Evolutionary conservation across 176 grass and related monocot species (phyloP).

Genomic region (Oryza officinalis): DNA sequence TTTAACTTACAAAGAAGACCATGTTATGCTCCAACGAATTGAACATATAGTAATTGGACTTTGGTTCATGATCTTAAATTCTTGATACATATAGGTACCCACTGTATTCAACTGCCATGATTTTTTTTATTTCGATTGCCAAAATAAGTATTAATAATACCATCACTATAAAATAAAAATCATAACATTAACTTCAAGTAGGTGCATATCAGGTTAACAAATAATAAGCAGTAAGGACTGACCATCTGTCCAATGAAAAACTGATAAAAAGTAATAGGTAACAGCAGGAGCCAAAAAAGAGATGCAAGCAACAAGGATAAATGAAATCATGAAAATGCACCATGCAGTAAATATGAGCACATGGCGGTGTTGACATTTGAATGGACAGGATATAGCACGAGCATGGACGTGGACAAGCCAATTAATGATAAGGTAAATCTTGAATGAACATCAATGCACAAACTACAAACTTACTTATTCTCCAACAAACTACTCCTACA

Average conservation of each 20-base stretch:
- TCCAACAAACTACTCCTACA: slow-evolving; percentile 51
- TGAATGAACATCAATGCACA: slow-evolving; percentile 15
- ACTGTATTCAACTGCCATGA: background rate
- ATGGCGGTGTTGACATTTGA: slow-evolving; percentile 29
- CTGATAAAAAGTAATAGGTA: background rate
- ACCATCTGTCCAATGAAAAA: background rate
- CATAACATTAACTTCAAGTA: slow-evolving; percentile 1
- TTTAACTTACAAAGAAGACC: background rate
- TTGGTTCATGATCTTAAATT: background rate
- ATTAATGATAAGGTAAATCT: slow-evolving; percentile 10
- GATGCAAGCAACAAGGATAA: background rate
- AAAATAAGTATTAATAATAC: background rate
- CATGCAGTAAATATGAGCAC: slow-evolving; percentile 12
- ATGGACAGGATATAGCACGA: background rate
- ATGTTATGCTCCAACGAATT: background rate
- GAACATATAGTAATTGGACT: background rate
- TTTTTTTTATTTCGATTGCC: background rate
- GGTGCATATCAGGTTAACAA: slow-evolving; percentile 6
- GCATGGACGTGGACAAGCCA: background rate
- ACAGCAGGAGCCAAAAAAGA: background rate
- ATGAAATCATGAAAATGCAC: background rate
- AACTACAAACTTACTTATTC: slow-evolving; percentile 80
- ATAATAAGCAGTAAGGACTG: background rate
- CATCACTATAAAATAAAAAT: background rate
- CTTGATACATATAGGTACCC: background rate